Percentiles rank a stretch among this genome's conserved stretches.
These are phyloP conservation scores for Plasmodium sp. DNA, from an alignment of 169 alveolate genomes.

Conservation along the genomic window DNA sequence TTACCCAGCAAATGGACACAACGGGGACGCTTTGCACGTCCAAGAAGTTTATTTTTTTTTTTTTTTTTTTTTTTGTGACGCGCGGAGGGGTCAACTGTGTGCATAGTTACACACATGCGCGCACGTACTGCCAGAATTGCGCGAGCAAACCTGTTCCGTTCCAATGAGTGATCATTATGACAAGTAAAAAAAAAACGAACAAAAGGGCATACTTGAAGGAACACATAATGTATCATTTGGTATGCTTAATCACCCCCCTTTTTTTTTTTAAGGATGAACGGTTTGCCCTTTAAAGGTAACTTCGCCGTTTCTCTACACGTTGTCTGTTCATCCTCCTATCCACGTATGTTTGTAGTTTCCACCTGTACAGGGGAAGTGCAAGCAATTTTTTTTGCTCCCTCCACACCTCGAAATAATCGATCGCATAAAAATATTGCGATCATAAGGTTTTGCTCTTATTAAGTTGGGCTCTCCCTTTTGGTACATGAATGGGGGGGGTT, in stretches of 20 bases:
- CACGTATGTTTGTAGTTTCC: neutral
- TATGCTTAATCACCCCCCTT: neutral
- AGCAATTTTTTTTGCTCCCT: neutral
- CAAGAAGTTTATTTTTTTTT: neutral
- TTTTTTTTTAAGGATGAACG: neutral
- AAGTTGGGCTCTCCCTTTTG: neutral
- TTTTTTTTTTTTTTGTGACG: neutral
- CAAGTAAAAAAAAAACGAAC: neutral
- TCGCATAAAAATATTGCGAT: neutral
- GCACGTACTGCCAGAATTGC: neutral
- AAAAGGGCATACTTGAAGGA: neutral
- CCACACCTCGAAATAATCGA: neutral
- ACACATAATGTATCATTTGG: neutral
- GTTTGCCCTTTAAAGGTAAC: neutral
- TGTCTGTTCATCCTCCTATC: neutral
- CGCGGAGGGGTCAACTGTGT: neutral
- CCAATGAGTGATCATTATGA: neutral
- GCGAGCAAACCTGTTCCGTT: neutral
- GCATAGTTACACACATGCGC: neutral
- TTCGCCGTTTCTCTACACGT: neutral
- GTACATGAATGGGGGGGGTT: neutral
- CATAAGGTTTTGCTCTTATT: conserved; percentile 38
- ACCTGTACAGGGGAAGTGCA: neutral
- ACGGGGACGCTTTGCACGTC: neutral
- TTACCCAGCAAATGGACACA: neutral